These are phyloP conservation scores for Trichodelitschia bisporula DNA, from an alignment of 495 filamentous ascomycete genomes.

Conservation along the genomic window DNA sequence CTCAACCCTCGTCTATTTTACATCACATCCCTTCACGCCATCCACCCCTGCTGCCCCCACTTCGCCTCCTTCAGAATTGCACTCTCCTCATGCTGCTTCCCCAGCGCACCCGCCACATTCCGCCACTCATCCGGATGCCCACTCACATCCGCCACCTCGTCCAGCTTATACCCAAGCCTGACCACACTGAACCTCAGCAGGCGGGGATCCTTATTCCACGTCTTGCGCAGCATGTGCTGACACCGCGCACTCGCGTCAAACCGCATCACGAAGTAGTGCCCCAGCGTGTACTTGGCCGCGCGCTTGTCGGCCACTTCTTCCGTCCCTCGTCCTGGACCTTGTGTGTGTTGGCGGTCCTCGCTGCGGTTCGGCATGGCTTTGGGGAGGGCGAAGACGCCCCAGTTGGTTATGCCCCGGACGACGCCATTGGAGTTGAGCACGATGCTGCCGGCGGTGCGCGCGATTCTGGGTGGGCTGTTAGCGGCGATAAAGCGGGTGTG, in stretches of 20 bases:
- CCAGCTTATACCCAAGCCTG: slow-evolving; percentile 60
- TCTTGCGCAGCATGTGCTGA: slow-evolving; percentile 46
- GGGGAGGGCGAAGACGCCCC: slow-evolving; percentile 74
- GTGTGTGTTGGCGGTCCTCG: too few species aligned
- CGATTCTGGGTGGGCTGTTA: slow-evolving; percentile 33
- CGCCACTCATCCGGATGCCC: slow-evolving; percentile 22
- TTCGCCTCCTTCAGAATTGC: too few species aligned
- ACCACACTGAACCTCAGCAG: slow-evolving; percentile 73
- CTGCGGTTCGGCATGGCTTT: slow-evolving; percentile 14
- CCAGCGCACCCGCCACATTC: slow-evolving; percentile 1
- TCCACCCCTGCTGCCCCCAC: too few species aligned
- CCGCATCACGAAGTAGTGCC: slow-evolving; percentile 95
- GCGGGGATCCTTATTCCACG: slow-evolving; percentile 66
- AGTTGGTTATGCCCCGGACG: slow-evolving; percentile 78
- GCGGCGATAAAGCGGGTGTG: slow-evolving; percentile 3
- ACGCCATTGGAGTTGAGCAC: slow-evolving; percentile 73
- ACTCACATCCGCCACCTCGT: slow-evolving; percentile 35
- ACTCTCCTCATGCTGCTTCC: too few species aligned
- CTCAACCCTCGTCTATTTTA: too few species aligned
- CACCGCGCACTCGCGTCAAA: slow-evolving; percentile 53
- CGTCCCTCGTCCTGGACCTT: too few species aligned
- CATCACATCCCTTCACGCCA: too few species aligned
- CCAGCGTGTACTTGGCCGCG: slow-evolving; percentile 47
- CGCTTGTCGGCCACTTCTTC: slow-evolving; percentile 12
- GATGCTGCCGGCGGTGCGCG: slow-evolving; percentile 57